Evolutionary conservation across 2,329 filamentous ascomycete genomes (phyloP).

Genomic region (Penicillium carneum): DNA sequence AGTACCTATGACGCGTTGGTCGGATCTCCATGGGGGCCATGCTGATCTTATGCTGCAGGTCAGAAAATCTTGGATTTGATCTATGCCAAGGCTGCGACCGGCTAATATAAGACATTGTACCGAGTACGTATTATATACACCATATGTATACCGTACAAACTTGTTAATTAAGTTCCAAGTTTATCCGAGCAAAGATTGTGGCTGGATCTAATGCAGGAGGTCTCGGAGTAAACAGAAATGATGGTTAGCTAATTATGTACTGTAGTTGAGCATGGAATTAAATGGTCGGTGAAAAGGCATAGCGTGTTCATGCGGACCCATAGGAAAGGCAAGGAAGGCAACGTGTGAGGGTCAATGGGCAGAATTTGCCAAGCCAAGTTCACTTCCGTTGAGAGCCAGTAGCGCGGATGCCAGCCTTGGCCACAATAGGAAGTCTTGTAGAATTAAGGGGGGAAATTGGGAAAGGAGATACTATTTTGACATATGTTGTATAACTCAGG

Average conservation of each 20-base stretch:
- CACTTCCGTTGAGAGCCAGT: not conserved
- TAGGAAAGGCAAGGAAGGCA: not conserved
- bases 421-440: not conserved
- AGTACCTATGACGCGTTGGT: slow-evolving; percentile 8
- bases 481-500: not conserved
- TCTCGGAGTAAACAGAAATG: not conserved
- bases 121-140: not conserved
- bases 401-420: not conserved
- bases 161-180: not conserved
- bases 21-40: slow-evolving; percentile 12
- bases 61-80: slow-evolving; percentile 7
- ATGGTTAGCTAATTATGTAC: not conserved
- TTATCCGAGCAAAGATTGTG: not conserved
- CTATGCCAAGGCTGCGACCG: slow-evolving; percentile 9
- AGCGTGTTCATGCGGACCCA: not conserved
- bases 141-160: not conserved
- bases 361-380: not conserved
- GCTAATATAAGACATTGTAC: not conserved
- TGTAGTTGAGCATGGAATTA: no score
- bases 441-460: not conserved
- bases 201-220: slow-evolving; percentile 9
- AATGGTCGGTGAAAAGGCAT: not conserved
- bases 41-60: slow-evolving; percentile 11
- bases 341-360: not conserved
- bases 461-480: not conserved